These are phyloP conservation scores for Leccinum subrobustum DNA, from an alignment of 1,284 basidiomycete genomes.

Conservation along the genomic window DNA sequence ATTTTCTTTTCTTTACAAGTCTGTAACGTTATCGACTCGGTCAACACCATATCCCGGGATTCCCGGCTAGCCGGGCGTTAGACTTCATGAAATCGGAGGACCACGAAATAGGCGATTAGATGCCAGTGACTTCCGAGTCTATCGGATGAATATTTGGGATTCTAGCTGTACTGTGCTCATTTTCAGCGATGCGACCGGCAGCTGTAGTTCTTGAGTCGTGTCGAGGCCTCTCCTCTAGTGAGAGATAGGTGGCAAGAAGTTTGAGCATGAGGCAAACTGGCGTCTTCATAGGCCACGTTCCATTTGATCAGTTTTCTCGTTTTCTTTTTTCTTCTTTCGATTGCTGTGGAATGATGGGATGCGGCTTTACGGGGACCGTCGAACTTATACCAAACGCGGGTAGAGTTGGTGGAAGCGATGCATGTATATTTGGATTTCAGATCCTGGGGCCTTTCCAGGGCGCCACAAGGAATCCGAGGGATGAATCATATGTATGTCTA, in stretches of 20 bases:
- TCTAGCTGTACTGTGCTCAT: neutral
- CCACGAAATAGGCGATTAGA: neutral
- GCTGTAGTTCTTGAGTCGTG: neutral
- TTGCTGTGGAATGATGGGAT: neutral
- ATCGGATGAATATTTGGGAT: neutral
- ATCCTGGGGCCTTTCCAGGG: neutral
- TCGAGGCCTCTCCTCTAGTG: neutral
- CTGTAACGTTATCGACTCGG: neutral
- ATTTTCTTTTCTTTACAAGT: neutral
- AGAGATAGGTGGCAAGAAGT: neutral
- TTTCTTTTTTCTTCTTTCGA: neutral
- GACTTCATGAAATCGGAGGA: neutral
- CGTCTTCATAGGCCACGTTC: neutral
- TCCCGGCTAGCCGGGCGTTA: neutral
- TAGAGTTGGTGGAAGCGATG: neutral
- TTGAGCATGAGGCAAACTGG: neutral
- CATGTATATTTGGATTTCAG: neutral
- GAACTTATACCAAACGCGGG: neutral
- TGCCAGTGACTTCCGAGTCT: neutral
- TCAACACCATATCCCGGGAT: neutral
- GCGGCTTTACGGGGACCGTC: neutral
- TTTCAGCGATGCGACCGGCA: neutral
- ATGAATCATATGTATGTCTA: neutral
- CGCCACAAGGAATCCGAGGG: slow-evolving; percentile 1
- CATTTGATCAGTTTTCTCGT: neutral